Evolutionary conservation across 2,329 filamentous ascomycete species (phyloP), one percentile per base, ranked within the genome.

Genomic region (Cordyceps farinosa): DNA sequence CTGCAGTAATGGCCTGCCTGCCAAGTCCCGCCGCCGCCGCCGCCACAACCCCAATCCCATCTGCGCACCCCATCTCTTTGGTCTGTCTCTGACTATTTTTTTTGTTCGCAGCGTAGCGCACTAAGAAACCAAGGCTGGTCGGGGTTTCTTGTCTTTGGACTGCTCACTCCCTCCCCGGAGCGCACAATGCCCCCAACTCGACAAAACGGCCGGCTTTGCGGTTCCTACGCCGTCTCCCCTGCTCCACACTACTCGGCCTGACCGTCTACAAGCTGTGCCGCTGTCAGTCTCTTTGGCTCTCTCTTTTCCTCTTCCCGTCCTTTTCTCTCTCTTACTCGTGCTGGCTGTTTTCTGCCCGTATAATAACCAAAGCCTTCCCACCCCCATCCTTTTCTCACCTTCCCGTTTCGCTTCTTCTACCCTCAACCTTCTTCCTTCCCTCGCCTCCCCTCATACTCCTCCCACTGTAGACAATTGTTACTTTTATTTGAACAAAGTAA

Each of bases 151-250:
- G 45, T 48, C 27, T 29, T 29, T 48, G 38, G 11, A 22, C 40
- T 30, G 13, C 13, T 27, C 45, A 22, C 45, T 15, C 27, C 45
- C 27, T 22, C 45, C 10, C 27, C 27, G 29, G 27, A 48, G 45
- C 45, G 15, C 11, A 30, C 13, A 30, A 48, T 48, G 45, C 45
- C 17, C 17, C 17, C n/a, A 22, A 48, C 42, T 48, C 38, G 38
- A 40, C 11, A 15, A 22, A 59, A 61, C 58, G 58, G 58, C 58
- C 58, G 50, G 58, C 58, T 61, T 61, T 61, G 29, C 56, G 40
- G 29, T 54, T 47, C 27, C 58, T 40, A 54, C 38, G 58, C 58
- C 58, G 58, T 48, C 30, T 22, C 36, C 54, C 22, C 36, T 38
- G 38, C 58, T 54, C 58, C 58, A 61, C 58, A 53, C 48, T 47